Conservation (phyloP, 495 filamentous ascomycete species). For the Lepidopterella palustris region DNA sequence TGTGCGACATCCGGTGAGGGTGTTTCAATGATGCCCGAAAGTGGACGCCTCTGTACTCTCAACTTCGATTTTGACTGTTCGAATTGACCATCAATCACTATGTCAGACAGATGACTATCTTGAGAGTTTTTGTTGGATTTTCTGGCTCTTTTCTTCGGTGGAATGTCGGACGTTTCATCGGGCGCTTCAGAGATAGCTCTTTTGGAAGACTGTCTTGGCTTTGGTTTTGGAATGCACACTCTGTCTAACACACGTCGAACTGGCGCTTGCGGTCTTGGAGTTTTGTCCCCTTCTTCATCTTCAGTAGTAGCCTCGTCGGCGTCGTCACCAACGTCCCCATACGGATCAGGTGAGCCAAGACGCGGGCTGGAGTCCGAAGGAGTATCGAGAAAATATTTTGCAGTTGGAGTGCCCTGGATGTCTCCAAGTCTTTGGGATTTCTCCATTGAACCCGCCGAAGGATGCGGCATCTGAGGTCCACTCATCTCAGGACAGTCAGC, state of each 20-base stretch:
- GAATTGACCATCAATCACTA: conserved; percentile 1
- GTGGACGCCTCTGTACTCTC: not conserved
- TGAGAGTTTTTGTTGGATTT: not conserved
- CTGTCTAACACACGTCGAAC: not conserved
- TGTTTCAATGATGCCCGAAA: not conserved
- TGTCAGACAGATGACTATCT: not conserved
- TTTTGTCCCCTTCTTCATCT: conserved; percentile 2
- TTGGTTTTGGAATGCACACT: not conserved
- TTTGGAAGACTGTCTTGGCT: no score
- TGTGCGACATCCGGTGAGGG: not conserved
- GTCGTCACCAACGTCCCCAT: no score
- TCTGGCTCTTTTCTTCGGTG: not conserved
- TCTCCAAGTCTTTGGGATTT: no score
- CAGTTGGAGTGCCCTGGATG: no score
- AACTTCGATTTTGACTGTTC: not conserved
- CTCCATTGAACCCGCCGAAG: no score
- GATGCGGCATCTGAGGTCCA: no score
- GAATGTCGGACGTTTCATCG: not conserved
- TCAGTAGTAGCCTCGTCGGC: not conserved
- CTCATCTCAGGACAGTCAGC: not conserved
- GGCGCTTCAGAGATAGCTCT: no score
- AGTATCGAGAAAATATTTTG: no score
- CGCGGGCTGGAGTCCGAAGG: no score
- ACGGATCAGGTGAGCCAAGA: no score
- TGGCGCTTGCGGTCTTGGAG: not conserved